Percentiles rank a stretch among this genome's conserved stretches.
Evolutionary conservation across 2,329 filamentous ascomycete species (phyloP).

Genomic region (Trichophyton rubrum): DNA sequence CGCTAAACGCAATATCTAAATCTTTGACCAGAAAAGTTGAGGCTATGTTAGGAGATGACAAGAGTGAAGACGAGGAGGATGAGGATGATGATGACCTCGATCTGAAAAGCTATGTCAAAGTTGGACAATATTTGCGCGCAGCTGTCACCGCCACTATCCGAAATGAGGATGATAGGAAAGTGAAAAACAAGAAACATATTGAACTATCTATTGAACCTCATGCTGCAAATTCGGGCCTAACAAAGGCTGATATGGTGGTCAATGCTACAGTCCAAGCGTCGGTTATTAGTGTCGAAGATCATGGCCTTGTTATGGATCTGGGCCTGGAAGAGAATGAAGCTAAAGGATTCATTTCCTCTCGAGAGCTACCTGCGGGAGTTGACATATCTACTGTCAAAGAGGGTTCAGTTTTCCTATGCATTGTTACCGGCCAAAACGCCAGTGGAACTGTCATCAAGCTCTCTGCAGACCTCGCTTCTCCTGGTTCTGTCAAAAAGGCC

Average conservation of each 20-base stretch:
- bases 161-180: constrained; percentile 33
- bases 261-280: constrained; percentile 77
- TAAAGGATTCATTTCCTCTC: constrained; percentile 67
- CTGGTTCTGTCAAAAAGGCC: constrained; percentile 54
- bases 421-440: constrained; percentile 60
- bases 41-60: constrained; percentile 46
- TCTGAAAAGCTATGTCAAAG: constrained; percentile 58
- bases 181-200: constrained; percentile 65
- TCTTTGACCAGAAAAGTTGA: constrained; percentile 65
- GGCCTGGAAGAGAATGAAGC: constrained; percentile 56
- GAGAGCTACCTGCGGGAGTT: constrained; percentile 58
- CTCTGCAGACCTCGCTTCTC: constrained; percentile 57
- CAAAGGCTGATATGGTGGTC: constrained; percentile 57
- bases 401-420: constrained; percentile 72
- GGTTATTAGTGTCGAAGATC: constrained; percentile 85
- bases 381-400: constrained; percentile 60
- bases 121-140: constrained; percentile 80
- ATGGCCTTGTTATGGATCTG: constrained; percentile 86
- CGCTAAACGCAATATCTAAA: constrained; percentile 83
- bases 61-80: constrained; percentile 44
- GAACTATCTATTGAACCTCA: constrained; percentile 74
- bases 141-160: constrained; percentile 69
- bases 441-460: constrained; percentile 80
- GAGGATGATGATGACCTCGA: constrained; percentile 46
- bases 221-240: constrained; percentile 63